Percentiles rank a stretch among this genome's conserved stretches.
Evolutionary conservation across 2,329 filamentous ascomycete species (phyloP).

Genomic region (Penicillium sp.): DNA sequence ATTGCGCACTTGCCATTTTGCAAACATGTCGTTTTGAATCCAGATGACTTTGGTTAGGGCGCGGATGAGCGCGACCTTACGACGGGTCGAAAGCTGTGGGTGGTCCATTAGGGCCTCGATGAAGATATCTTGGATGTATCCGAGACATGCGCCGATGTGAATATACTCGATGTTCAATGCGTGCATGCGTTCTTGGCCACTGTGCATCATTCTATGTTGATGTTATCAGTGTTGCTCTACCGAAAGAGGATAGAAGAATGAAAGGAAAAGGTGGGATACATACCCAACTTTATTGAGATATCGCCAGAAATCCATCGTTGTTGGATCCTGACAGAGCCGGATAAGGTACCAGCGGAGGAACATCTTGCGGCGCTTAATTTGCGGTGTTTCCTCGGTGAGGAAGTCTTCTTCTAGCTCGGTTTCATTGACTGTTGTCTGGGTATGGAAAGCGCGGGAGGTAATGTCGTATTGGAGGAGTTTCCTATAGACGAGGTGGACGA

Average conservation of each 20-base stretch:
- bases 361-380: slow-evolving; percentile 71
- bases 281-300: slow-evolving; percentile 78
- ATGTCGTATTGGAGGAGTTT: slow-evolving; percentile 77
- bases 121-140: slow-evolving; percentile 71
- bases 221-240: no score
- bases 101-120: slow-evolving; percentile 69
- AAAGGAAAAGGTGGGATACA: no score
- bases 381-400: slow-evolving; percentile 62
- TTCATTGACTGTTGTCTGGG: slow-evolving; percentile 56
- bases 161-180: slow-evolving; percentile 75
- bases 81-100: slow-evolving; percentile 58
- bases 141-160: slow-evolving; percentile 66
- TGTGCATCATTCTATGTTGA: slow-evolving; percentile 67
- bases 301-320: slow-evolving; percentile 72
- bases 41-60: slow-evolving; percentile 76
- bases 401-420: slow-evolving; percentile 57
- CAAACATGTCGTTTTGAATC: slow-evolving; percentile 82
- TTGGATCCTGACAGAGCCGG: slow-evolving; percentile 68
- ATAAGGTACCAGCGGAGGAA: slow-evolving; percentile 69
- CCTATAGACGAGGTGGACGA: slow-evolving; percentile 79
- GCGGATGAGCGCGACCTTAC: slow-evolving; percentile 68
- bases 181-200: slow-evolving; percentile 65
- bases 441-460: slow-evolving; percentile 69
- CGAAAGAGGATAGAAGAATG: no score
- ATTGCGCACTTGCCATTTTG: slow-evolving; percentile 71